Evolutionary conservation across 1,284 basidiomycete genomes (phyloP), one percentile per base, ranked within the genome.

Genomic region (Malassezia pachydermatis): DNA sequence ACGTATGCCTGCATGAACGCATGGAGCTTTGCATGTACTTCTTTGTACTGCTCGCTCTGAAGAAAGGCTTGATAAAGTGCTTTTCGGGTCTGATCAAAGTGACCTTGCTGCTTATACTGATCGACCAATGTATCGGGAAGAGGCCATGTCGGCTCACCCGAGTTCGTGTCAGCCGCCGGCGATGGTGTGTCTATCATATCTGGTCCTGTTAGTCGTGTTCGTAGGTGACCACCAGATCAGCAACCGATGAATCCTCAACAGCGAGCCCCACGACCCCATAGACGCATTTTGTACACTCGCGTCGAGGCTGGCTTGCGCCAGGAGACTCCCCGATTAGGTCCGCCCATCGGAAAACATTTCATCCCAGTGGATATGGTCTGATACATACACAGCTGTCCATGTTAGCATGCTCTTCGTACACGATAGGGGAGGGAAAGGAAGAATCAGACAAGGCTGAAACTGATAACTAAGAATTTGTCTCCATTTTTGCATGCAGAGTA

Each of bases 401-500:
- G 50, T 47, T 25, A 52, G 50, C 47, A 10, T 35, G 17, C 16
- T 51, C 14, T 16, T 25, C 19, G 20, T 11, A 23, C 23, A 39
- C 17, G 37, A 30, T 30, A 30, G 29, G 14, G 13, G 19, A 13
- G 11, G 23, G n/a, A 23, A 23, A 20, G 43, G 48, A 13, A 33
- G 9, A 23, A 37, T 52, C 50, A 52, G 50, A 52, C 50, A 52
- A 52, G 50, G 50, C 50, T 52, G 50, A 52, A 52, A 52, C 50
- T 52, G 45, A 47, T 52, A 46, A 47, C 45, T 33, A 30, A 47
- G 50, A 46, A 16, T 41, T 23, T 41, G 45, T 52, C 50, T 52
- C 45, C 50, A 52, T 38, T 5, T 28, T 28, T 47, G 23, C 19
- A 45, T 47, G 27, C 50, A 52, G 50, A 32, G 44, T 42, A 52